Evolutionary conservation across 2,329 filamentous ascomycete genomes (phyloP).

Genomic region (Diaporthe capsici): DNA sequence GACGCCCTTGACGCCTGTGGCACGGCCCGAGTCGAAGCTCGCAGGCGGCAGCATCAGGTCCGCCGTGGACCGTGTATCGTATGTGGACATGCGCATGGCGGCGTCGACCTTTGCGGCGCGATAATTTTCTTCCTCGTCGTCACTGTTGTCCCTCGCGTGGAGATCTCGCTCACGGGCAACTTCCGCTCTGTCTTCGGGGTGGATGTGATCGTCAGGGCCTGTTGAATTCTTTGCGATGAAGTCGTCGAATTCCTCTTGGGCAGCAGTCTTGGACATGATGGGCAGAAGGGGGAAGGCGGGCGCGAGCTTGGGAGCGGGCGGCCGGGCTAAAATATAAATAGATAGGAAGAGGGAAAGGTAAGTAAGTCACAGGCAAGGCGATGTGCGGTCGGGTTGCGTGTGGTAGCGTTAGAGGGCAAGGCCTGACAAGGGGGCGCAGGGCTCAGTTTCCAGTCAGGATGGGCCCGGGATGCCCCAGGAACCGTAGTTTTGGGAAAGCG

Average conservation of each 20-base stretch:
- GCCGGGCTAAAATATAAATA: constrained; percentile 55
- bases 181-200: constrained; percentile 72
- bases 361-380: constrained; percentile 6
- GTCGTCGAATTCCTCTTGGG: constrained; percentile 77
- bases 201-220: constrained; percentile 57
- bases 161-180: constrained; percentile 53
- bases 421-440: constrained; percentile 37
- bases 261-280: constrained; percentile 70
- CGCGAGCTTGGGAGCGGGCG: constrained; percentile 39
- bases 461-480: constrained; percentile 37
- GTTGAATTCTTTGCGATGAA: constrained; percentile 71
- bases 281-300: constrained; percentile 42
- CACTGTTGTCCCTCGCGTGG: constrained; percentile 60
- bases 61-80: constrained; percentile 59
- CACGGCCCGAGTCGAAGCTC: constrained; percentile 76
- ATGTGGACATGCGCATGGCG: constrained; percentile 75
- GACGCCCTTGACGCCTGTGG: constrained; percentile 88
- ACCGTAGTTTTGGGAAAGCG: constrained; percentile 40
- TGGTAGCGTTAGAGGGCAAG: constrained; percentile 30
- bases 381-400: constrained; percentile 16
- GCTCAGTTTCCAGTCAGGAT: constrained; percentile 42
- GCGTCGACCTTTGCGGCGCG: constrained; percentile 71
- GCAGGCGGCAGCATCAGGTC: constrained; percentile 73
- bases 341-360: constrained; percentile 38
- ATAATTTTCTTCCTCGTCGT: constrained; percentile 69